phyloP scores from a whole-genome alignment of 1,139 yeast genomes.

The Eremothecium gossypii region DNA sequence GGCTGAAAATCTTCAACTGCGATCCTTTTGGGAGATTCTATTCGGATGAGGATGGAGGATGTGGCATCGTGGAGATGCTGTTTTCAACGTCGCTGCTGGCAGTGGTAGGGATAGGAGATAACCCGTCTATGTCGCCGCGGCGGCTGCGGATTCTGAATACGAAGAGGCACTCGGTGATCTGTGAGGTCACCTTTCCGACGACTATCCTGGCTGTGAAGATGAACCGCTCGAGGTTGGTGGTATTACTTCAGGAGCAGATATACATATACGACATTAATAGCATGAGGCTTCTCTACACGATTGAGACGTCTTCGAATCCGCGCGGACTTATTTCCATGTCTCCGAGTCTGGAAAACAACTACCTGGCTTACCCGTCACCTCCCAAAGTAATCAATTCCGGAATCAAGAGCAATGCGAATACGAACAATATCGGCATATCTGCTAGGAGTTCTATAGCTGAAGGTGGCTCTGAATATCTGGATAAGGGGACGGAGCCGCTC shows the following conservation, averaged over 20 bases:
- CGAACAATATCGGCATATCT: conserved; percentile 21
- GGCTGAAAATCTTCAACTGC: conserved; percentile 82
- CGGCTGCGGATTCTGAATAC: conserved; percentile 76
- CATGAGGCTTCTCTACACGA: conserved; percentile 80
- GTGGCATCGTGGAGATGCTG: conserved; percentile 80
- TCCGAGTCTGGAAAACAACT: conserved; percentile 53
- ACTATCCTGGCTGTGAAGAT: conserved; percentile 69
- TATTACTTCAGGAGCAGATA: conserved; percentile 74
- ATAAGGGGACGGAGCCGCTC: background rate
- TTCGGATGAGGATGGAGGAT: conserved; percentile 45
- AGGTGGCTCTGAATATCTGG: background rate
- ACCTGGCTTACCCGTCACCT: conserved; percentile 84
- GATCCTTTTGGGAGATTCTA: conserved; percentile 84
- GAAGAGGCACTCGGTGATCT: conserved; percentile 57
- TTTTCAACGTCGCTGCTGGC: conserved; percentile 84
- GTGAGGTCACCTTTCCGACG: conserved; percentile 84
- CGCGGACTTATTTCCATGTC: conserved; percentile 52
- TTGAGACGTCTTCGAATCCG: conserved; percentile 72
- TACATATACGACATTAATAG: conserved; percentile 81
- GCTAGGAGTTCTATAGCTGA: conserved; percentile 5
- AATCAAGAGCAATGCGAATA: conserved; percentile 23
- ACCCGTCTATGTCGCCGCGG: conserved; percentile 69
- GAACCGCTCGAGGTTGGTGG: conserved; percentile 65
- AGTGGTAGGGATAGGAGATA: conserved; percentile 81
- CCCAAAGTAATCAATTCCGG: conserved; percentile 29